Evolutionary conservation across 2,329 filamentous ascomycete species (phyloP), one percentile per base, ranked within the genome.

Genomic region (Colletotrichum coccodes): DNA sequence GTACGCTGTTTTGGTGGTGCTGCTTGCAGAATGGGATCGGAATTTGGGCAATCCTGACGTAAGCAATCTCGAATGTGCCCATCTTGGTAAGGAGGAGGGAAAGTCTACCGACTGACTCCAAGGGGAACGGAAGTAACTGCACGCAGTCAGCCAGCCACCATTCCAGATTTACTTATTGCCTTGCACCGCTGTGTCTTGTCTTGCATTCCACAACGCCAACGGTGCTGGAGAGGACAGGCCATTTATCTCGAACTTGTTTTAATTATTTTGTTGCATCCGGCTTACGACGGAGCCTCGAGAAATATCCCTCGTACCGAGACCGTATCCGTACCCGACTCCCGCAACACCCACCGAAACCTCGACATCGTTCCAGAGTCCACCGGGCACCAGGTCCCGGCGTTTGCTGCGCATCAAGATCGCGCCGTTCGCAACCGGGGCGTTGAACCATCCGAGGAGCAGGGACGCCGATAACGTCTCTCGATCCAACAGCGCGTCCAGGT

Each of bases 21-120:
- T 49, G 57, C 57, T 60, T 60, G 57, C 57, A 60, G 57, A 60
- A 60, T 49, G 12, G 42, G 14, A 23, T 21, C 28, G 28, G 28
- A 50, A 26, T 28, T 59, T n/a, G 40, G 28, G 23, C n/a, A 23
- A 16, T 36, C 28, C 57, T 60, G 57, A 60, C 44, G 18, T 60
- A 49, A 60, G 57, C 57, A 60, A 26, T 34, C 26, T 8, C 38
- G 4, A 58, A 21, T 34, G 14, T 21, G 4, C 18, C 28, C 16
- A 32, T 30, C 47, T 23, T 23, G 23, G 42, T n/a, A n/a, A 46
- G 42, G 14, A 18, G 26, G 9, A 26, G 21, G 26, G 44, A 47
- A 23, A 34, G 26, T 18, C 34, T n/a, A 34, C 23, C 21, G 21
- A 38, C 53, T 44, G n/a, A 12, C 28, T 32, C 26, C 14, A 32